Evolutionary conservation across 306 rosid species (phyloP).

Genomic region (Vigna nakashimae): DNA sequence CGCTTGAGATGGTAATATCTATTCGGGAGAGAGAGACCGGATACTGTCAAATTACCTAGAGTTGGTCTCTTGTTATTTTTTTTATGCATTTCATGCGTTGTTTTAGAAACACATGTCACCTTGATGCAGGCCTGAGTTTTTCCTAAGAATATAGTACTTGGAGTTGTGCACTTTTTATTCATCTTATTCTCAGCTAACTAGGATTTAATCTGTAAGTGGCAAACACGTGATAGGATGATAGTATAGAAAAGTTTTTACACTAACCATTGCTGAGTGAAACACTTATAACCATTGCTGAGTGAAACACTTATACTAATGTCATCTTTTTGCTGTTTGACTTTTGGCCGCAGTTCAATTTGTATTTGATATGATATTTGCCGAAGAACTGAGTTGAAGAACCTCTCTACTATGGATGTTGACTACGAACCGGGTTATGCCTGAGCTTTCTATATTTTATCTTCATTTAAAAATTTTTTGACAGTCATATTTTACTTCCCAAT

Average conservation of each 20-base stretch:
- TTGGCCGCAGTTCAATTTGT: conserved; percentile 60
- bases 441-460: neutral
- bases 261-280: neutral
- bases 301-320: neutral
- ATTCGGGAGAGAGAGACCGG: too few relatives aligned
- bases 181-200: neutral
- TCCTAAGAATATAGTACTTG: too few relatives aligned
- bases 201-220: neutral
- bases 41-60: too few relatives aligned
- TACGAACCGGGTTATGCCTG: conserved; percentile 24
- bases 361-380: conserved; percentile 70
- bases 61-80: too few relatives aligned
- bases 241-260: neutral
- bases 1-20: too few relatives aligned
- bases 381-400: conserved; percentile 51
- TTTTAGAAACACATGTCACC: too few relatives aligned
- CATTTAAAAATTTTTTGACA: neutral
- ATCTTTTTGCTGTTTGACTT: conserved; percentile 16
- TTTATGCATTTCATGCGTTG: too few relatives aligned
- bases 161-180: too few relatives aligned
- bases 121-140: too few relatives aligned
- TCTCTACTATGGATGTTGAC: conserved; percentile 13
- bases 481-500: neutral
- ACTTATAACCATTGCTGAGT: neutral
- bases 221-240: neutral